These are phyloP conservation scores for Ceratocystis eucalypticola DNA, from an alignment of 2,329 filamentous ascomycete species.

Conservation along the genomic window DNA sequence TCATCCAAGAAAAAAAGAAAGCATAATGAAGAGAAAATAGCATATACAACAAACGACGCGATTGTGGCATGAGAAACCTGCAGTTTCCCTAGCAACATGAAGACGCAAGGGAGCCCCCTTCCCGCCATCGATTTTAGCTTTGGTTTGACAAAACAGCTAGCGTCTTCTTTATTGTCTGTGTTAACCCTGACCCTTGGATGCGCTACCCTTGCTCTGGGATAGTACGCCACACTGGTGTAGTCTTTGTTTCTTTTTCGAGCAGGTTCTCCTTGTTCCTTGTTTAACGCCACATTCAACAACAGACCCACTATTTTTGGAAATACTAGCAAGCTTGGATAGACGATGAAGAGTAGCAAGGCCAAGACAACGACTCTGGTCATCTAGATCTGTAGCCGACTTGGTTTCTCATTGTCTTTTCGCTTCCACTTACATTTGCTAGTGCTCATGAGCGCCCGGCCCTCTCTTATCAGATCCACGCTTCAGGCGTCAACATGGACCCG, in stretches of 20 bases:
- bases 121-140: conserved; percentile 10
- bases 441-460: conserved; percentile 9
- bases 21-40: conserved; percentile 1
- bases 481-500: conserved; percentile 19
- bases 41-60: not conserved
- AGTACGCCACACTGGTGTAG: not conserved
- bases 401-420: not conserved
- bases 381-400: not conserved
- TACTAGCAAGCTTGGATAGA: conserved; percentile 8
- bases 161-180: not conserved
- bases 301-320: conserved; percentile 7
- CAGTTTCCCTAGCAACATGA: conserved; percentile 16
- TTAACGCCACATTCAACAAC: not conserved
- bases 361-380: not conserved
- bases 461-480: conserved; percentile 4
- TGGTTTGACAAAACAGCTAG: conserved; percentile 2
- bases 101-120: not conserved
- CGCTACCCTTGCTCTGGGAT: not conserved
- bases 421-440: not conserved
- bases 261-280: not conserved
- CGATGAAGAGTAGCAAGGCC: not conserved
- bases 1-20: not conserved
- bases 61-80: conserved; percentile 2
- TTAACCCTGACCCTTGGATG: not conserved
- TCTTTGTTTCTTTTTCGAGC: not conserved